Evolutionary conservation across 768 basidiomycete species (phyloP).

Genomic region (Pulveroboletus frians): DNA sequence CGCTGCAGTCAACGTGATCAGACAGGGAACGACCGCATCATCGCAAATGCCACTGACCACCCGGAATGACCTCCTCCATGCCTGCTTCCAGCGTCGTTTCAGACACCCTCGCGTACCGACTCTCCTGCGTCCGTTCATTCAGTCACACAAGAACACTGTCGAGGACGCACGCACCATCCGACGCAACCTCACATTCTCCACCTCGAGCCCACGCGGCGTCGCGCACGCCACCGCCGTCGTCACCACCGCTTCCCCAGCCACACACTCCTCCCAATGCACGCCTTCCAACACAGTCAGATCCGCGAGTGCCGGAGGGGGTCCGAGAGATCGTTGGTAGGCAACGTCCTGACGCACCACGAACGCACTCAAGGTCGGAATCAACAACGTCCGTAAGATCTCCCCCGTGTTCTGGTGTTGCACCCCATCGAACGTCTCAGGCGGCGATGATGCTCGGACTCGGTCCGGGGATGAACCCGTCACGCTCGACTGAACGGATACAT

Average conservation of each 20-base stretch:
- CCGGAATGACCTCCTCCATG: slow-evolving; percentile 41
- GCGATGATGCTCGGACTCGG: neutral
- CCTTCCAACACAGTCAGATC: slow-evolving; percentile 52
- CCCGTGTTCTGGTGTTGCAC: slow-evolving; percentile 23
- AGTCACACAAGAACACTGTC: neutral
- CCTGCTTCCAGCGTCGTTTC: slow-evolving; percentile 49
- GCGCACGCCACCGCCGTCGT: slow-evolving; percentile 45
- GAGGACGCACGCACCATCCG: slow-evolving; percentile 38
- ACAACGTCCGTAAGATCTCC: slow-evolving; percentile 64
- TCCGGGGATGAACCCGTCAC: slow-evolving; percentile 15
- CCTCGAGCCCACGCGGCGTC: slow-evolving; percentile 52
- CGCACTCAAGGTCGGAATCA: slow-evolving; percentile 61
- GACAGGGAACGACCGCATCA: neutral
- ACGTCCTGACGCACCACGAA: slow-evolving; percentile 52
- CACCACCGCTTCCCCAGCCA: slow-evolving; percentile 55
- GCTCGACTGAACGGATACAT: slow-evolving; percentile 73
- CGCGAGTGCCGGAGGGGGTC: slow-evolving; percentile 41
- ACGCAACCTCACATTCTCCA: slow-evolving; percentile 46
- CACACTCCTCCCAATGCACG: slow-evolving; percentile 42
- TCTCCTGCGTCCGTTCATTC: slow-evolving; percentile 32
- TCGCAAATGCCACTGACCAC: slow-evolving; percentile 31
- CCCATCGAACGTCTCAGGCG: slow-evolving; percentile 3
- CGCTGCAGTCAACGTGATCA: slow-evolving; percentile 35
- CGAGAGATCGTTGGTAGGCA: slow-evolving; percentile 44
- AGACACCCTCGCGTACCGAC: slow-evolving; percentile 41